phyloP scores from a whole-genome alignment of 495 filamentous ascomycete species.

The Achaetomiella virescens region DNA sequence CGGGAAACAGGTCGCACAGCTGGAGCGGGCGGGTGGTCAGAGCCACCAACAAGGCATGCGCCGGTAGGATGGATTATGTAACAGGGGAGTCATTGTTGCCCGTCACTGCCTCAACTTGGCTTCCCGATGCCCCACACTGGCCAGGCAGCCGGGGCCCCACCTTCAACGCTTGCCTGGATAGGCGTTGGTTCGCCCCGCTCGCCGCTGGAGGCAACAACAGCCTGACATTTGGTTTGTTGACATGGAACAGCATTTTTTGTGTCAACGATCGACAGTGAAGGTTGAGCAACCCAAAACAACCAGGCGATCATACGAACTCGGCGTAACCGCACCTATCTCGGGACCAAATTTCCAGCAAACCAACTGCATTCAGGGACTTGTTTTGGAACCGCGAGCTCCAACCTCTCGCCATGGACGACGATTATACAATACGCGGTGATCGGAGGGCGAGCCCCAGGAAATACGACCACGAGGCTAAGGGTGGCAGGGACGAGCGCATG shows the following conservation, averaged over 20 bases:
- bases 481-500: conserved; percentile 8
- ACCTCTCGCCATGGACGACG: conserved; percentile 18
- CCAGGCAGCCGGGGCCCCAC: conserved; percentile 10
- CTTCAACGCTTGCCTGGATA: not conserved
- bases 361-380: too few species aligned
- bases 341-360: too few species aligned
- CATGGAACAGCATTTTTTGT: too few species aligned
- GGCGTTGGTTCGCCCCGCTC: conserved; percentile 1
- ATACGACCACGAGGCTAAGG: conserved; percentile 8
- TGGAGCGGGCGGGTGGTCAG: not conserved
- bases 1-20: conserved; percentile 8
- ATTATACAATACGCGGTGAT: conserved; percentile 4
- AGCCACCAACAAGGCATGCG: not conserved
- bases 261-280: too few species aligned
- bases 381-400: not conserved
- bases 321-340: too few species aligned
- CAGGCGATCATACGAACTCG: too few species aligned
- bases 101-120: not conserved
- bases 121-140: not conserved
- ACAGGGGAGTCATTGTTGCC: conserved; percentile 18
- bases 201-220: not conserved
- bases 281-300: too few species aligned
- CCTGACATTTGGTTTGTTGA: not conserved
- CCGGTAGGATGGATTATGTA: conserved; percentile 16
- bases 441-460: conserved; percentile 16